Percentiles rank a stretch among this genome's conserved stretches.
These are phyloP conservation scores for Raddia guianensis DNA, from an alignment of 176 grass and related monocot species.

Conservation along the genomic window DNA sequence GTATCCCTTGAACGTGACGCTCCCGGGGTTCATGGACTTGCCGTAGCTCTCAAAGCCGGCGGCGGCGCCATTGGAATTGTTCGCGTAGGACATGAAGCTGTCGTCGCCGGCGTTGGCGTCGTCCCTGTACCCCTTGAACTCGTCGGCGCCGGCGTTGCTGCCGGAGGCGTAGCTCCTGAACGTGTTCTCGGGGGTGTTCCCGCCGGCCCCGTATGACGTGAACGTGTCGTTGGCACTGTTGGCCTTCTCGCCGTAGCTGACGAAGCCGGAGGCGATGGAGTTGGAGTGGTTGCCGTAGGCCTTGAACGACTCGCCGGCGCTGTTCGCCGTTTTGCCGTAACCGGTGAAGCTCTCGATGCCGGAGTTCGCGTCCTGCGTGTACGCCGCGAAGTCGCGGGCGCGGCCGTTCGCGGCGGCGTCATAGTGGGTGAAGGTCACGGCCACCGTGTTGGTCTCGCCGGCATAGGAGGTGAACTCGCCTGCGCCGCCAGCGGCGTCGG, in stretches of 20 bases:
- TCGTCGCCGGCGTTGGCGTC: constrained; percentile 58
- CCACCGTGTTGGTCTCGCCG: constrained; percentile 38
- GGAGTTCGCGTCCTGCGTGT: constrained; percentile 59
- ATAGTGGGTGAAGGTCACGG: constrained; percentile 49
- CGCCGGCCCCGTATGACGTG: constrained; percentile 36
- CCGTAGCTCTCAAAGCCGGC: constrained; percentile 62
- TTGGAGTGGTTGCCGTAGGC: constrained; percentile 61
- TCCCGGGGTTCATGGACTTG: constrained; percentile 51
- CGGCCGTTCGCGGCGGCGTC: constrained; percentile 49
- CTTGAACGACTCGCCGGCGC: constrained; percentile 38
- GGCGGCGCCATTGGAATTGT: constrained; percentile 47
- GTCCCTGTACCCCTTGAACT: constrained; percentile 59
- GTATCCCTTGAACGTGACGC: constrained; percentile 62
- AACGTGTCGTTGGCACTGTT: constrained; percentile 57
- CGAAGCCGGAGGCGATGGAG: constrained; percentile 46
- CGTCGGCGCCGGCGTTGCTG: constrained; percentile 53
- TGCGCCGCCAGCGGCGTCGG: constrained; percentile 43
- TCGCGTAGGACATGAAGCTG: constrained; percentile 58
- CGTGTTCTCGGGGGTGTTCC: constrained; percentile 52
- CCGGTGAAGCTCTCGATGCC: constrained; percentile 48
- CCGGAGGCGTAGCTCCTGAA: constrained; percentile 54
- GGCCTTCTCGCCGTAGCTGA: constrained; percentile 51
- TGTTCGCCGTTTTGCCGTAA: constrained; percentile 51
- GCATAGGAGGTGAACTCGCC: constrained; percentile 49
- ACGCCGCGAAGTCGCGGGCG: constrained; percentile 37